Evolutionary conservation across 1,284 basidiomycete genomes (phyloP), one percentile per base, ranked within the genome.

Genomic region (Earliella scabrosa): DNA sequence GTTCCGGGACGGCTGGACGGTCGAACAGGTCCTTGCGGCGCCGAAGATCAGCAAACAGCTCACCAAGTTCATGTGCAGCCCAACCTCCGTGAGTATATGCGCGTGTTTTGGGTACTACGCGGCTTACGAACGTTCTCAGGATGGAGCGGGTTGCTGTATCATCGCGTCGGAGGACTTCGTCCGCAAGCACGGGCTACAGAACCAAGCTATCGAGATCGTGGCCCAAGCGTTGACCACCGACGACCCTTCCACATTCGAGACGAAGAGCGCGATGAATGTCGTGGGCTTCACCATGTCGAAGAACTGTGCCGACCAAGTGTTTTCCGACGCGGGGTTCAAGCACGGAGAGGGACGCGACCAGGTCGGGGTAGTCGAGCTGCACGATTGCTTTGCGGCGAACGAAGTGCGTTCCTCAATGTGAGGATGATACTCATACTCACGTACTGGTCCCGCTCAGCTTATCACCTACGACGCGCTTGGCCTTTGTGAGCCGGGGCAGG

Each of bases 41-140:
- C 79, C 82, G 2, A 86, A 83, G 72, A 85, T 93, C 68, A 89
- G 81, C 27, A 85, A 85, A 47, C 82, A 92, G 67, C 73, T 94
- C 41, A 94, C 92, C 2, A 88, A 90, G 67, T 90, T 85, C 68
- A 93, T 94, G 92, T 95, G 93, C 68, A 92, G 88, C 62, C 93
- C 93, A 1, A 95, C 93, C 32, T 89, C 87, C 5, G 86, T 86
- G 53, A 54, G 63, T 55, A 4, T 34, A 16, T 20, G 21, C 20
- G 2, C 16, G 67, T 63, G 6, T 21, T 11, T 11, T 21, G 20
- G 39, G 18, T n/a, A 20, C 5, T 35, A n/a, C n/a, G n/a, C n/a
- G 29, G 14, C 50, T 27, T 41, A 3, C 7, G n/a, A 29, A 2
- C 56, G 45, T 44, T 38, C 44, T 20, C 54, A 90, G 87, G 88